Evolutionary conservation across 179 eudicot genomes (phyloP).

Genomic region (Carnegiea gigantea): DNA sequence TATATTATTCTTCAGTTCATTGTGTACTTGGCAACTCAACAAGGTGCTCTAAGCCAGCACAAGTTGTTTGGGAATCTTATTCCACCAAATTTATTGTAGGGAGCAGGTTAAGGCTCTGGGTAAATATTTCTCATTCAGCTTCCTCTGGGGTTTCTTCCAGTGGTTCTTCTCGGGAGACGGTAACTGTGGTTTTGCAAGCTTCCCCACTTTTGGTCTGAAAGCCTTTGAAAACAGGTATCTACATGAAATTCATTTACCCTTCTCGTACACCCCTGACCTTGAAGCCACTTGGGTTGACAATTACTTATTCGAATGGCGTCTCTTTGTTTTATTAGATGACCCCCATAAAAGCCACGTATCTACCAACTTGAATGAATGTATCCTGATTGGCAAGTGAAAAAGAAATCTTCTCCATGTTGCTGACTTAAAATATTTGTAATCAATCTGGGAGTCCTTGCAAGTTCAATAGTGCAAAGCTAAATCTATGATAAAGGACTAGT

Average conservation of each 20-base stretch:
- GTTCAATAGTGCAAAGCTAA: neutral
- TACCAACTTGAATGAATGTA: neutral
- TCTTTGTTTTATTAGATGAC: neutral
- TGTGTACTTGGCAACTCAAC: neutral
- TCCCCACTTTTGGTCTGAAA: conserved; percentile 76
- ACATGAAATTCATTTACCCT: neutral
- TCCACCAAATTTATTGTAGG: conserved; percentile 35
- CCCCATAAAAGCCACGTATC: neutral
- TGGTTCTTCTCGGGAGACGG: conserved; percentile 80
- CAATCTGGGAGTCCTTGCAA: neutral
- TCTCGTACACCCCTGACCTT: neutral
- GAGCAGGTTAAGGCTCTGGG: conserved; percentile 69
- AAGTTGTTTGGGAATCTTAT: conserved; percentile 5
- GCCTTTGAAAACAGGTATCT: conserved; percentile 45
- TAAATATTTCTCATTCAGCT: conserved; percentile 77
- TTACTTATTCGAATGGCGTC: neutral
- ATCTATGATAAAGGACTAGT: neutral
- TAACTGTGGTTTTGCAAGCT: conserved; percentile 55
- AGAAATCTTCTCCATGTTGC: neutral
- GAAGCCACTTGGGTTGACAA: neutral
- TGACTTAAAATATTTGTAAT: neutral
- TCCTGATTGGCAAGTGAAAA: neutral
- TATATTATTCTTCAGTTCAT: neutral
- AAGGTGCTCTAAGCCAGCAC: neutral
- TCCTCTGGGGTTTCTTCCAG: conserved; percentile 84